phyloP scores from a whole-genome alignment of 2,329 filamentous ascomycete species.

The Xylaria sp. region DNA sequence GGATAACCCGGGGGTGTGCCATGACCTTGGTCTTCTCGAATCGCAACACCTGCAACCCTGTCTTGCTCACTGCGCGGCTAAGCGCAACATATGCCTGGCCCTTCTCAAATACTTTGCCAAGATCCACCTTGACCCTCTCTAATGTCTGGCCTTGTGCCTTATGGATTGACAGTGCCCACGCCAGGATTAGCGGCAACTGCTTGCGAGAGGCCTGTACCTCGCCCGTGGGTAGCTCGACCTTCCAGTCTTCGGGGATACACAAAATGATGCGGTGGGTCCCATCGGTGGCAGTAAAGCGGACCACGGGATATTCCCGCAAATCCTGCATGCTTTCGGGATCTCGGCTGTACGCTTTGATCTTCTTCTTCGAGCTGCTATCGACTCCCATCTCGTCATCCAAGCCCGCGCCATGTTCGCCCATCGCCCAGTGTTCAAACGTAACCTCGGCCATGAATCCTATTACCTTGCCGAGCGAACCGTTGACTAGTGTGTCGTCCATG shows the following conservation, averaged over 20 bases:
- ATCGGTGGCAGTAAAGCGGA: slow-evolving; percentile 84
- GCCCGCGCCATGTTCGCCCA: slow-evolving; percentile 52
- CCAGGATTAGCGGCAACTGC: slow-evolving; percentile 88
- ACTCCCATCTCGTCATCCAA: slow-evolving; percentile 57
- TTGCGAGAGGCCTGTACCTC: slow-evolving; percentile 89
- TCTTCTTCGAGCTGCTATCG: slow-evolving; percentile 61
- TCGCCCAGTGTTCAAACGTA: slow-evolving; percentile 52
- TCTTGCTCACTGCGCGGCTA: slow-evolving; percentile 88
- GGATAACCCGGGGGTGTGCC: slow-evolving; percentile 87
- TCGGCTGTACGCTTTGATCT: slow-evolving; percentile 63
- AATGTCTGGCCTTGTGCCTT: slow-evolving; percentile 97
- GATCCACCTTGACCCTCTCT: slow-evolving; percentile 92
- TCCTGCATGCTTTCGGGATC: slow-evolving; percentile 59
- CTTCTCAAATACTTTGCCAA: slow-evolving; percentile 94
- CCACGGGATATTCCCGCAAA: slow-evolving; percentile 78
- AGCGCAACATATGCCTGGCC: slow-evolving; percentile 97
- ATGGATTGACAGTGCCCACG: slow-evolving; percentile 97
- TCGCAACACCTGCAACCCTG: slow-evolving; percentile 85
- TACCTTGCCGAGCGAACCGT: slow-evolving; percentile 91
- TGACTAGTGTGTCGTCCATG: slow-evolving; percentile 91
- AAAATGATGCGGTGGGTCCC: slow-evolving; percentile 81
- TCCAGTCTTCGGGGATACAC: slow-evolving; percentile 91
- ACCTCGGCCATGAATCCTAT: slow-evolving; percentile 74
- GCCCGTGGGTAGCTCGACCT: slow-evolving; percentile 94
- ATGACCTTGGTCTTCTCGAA: slow-evolving; percentile 94